phyloP scores from a whole-genome alignment of 306 rosid species.

The Arachis stenosperma region DNA sequence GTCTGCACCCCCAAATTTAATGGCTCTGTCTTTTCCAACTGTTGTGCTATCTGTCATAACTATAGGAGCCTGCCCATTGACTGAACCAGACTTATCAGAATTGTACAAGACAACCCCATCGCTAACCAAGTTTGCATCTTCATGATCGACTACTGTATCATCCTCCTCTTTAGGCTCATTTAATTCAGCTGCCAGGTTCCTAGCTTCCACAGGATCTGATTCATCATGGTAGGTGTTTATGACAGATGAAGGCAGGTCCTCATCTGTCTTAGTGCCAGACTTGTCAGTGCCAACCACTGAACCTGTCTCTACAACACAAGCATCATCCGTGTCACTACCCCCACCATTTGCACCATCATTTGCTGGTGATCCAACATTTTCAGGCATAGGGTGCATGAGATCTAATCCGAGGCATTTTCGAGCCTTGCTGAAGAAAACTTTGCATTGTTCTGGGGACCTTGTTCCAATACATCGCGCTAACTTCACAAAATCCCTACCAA shows the following conservation, averaged over 20 bases:
- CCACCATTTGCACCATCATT: constrained; percentile 70
- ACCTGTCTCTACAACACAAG: constrained; percentile 62
- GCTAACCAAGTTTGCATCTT: constrained; percentile 44
- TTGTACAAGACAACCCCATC: constrained; percentile 41
- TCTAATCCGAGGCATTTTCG: constrained; percentile 88
- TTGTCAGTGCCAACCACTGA: constrained; percentile 57
- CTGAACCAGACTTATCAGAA: constrained; percentile 42
- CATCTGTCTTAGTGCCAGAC: constrained; percentile 59
- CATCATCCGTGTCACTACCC: constrained; percentile 81
- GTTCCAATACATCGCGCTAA: constrained; percentile 75
- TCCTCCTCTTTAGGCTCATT: constrained; percentile 45
- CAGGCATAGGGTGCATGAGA: constrained; percentile 53
- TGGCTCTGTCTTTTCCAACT: constrained; percentile 40
- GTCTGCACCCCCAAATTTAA: constrained; percentile 42
- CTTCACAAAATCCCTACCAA: constrained; percentile 76
- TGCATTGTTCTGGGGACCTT: constrained; percentile 84
- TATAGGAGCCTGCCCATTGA: constrained; percentile 39
- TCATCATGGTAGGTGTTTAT: constrained; percentile 47
- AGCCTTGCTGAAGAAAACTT: constrained; percentile 91
- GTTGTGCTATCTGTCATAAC: constrained; percentile 39
- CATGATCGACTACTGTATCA: constrained; percentile 38
- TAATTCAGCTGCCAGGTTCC: constrained; percentile 46
- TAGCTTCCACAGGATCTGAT: constrained; percentile 51
- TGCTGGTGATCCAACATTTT: constrained; percentile 53
- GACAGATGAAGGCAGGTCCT: constrained; percentile 52